Conservation (phyloP, 805 yeast genomes). For the Candida arabinofermentans region DNA sequence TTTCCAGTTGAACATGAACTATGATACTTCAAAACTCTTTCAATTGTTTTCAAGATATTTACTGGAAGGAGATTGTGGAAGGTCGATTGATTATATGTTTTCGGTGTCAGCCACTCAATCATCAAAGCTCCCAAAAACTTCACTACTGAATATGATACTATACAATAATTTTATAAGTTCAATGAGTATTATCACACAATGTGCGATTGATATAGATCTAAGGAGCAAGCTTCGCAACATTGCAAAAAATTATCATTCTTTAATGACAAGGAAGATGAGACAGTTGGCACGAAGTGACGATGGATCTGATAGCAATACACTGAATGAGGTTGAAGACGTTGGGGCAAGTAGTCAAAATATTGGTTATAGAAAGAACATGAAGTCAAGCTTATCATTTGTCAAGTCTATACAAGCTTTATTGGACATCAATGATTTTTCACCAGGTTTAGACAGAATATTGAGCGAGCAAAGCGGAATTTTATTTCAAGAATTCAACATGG, state of each 20-base stretch:
- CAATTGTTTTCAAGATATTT: conserved; percentile 1
- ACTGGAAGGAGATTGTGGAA: conserved; percentile 2
- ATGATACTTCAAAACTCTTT: conserved; percentile 3
- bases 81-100: conserved; percentile 4
- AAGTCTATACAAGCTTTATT: conserved; percentile 1
- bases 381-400: conserved; percentile 1
- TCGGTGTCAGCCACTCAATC: neutral
- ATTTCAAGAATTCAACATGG: neutral
- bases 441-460: conserved; percentile 1
- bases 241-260: conserved; percentile 3
- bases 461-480: neutral
- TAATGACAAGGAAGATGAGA: conserved; percentile 1
- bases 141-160: conserved; percentile 1
- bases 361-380: conserved; percentile 2
- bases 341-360: neutral
- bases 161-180: conserved; percentile 5
- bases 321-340: neutral
- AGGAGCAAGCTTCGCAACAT: conserved; percentile 1
- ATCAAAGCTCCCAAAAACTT: neutral
- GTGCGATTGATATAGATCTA: conserved; percentile 3
- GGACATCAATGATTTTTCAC: conserved; percentile 3
- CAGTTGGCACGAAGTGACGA: neutral
- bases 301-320: neutral
- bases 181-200: conserved; percentile 3
- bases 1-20: conserved; percentile 4